These are phyloP conservation scores for Amanita pallidorosea DNA, from an alignment of 768 basidiomycete genomes.

Conservation along the genomic window DNA sequence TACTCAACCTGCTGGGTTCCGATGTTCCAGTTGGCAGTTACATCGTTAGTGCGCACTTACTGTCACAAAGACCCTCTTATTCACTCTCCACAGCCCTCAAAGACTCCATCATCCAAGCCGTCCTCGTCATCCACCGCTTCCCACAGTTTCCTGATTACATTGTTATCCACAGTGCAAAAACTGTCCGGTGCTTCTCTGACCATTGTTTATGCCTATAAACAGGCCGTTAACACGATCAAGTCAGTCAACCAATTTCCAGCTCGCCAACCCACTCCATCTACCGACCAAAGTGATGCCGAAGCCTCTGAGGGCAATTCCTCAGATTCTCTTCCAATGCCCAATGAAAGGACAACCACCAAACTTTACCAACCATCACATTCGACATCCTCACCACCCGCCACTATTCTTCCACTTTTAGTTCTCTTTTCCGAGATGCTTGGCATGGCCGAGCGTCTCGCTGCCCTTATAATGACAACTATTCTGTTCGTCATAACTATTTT, in stretches of 20 bases:
- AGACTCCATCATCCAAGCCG: slow-evolving; percentile 16
- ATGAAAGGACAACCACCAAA: not conserved
- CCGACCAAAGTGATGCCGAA: slow-evolving; percentile 4
- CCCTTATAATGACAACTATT: slow-evolving; percentile 32
- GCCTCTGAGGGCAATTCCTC: not conserved
- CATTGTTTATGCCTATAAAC: slow-evolving; percentile 59
- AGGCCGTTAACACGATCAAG: slow-evolving; percentile 51
- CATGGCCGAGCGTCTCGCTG: slow-evolving; percentile 36
- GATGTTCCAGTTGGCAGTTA: slow-evolving; percentile 26
- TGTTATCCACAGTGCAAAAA: slow-evolving; percentile 66
- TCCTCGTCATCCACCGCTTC: slow-evolving; percentile 32
- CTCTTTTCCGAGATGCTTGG: slow-evolving; percentile 42
- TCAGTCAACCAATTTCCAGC: slow-evolving; percentile 42
- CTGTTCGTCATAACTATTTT: slow-evolving; percentile 34
- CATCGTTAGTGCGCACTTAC: slow-evolving; percentile 15
- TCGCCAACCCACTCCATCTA: slow-evolving; percentile 5
- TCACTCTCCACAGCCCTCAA: slow-evolving; percentile 17
- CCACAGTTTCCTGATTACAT: slow-evolving; percentile 49
- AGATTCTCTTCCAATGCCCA: not conserved
- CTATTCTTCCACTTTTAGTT: slow-evolving; percentile 26
- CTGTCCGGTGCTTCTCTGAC: slow-evolving; percentile 61
- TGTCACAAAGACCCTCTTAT: slow-evolving; percentile 1
- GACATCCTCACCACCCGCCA: not conserved
- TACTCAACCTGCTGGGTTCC: slow-evolving; percentile 45
- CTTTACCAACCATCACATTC: not conserved